phyloP scores from a whole-genome alignment of 805 yeast species.

The Saturnispora mendoncae region DNA sequence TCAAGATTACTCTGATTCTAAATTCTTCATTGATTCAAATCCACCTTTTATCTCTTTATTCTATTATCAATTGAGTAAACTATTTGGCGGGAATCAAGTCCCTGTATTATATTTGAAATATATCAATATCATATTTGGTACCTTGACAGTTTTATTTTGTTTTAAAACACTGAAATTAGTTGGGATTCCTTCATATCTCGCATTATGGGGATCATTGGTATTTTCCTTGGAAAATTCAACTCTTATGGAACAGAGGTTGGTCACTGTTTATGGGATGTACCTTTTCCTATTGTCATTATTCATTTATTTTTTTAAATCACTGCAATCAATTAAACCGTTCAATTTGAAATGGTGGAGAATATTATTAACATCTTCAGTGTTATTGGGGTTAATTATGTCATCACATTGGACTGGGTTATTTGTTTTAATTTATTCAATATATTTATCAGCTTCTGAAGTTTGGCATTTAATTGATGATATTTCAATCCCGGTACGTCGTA shows the following conservation, averaged over 20 bases:
- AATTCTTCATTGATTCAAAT: conserved; percentile 64
- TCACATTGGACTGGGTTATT: conserved; percentile 67
- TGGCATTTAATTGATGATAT: conserved; percentile 73
- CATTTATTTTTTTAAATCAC: conserved; percentile 24
- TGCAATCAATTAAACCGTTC: conserved; percentile 33
- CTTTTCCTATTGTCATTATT: conserved; percentile 40
- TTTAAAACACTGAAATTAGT: conserved; percentile 47
- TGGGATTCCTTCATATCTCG: conserved; percentile 43
- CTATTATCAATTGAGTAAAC: conserved; percentile 49
- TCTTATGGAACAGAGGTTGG: conserved; percentile 50
- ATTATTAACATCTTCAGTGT: conserved; percentile 39
- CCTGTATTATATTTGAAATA: conserved; percentile 49
- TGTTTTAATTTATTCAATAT: conserved; percentile 25
- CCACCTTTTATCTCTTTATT: conserved; percentile 76
- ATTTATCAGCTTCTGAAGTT: conserved; percentile 31
- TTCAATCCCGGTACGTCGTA: conserved; percentile 33
- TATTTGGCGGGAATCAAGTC: conserved; percentile 44
- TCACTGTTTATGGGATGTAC: conserved; percentile 38
- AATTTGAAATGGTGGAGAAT: conserved; percentile 44
- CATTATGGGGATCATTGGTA: conserved; percentile 43
- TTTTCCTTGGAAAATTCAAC: conserved; percentile 57
- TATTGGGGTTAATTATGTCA: conserved; percentile 48
- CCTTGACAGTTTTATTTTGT: conserved; percentile 41
- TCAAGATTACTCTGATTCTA: conserved; percentile 50
- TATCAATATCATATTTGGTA: conserved; percentile 48